A percentile compares a stretch with the other conserved stretches of the same genome.
Evolutionary conservation across 495 filamentous ascomycete species (phyloP).

Genomic region (Hypoxylon lienhwacheense): DNA sequence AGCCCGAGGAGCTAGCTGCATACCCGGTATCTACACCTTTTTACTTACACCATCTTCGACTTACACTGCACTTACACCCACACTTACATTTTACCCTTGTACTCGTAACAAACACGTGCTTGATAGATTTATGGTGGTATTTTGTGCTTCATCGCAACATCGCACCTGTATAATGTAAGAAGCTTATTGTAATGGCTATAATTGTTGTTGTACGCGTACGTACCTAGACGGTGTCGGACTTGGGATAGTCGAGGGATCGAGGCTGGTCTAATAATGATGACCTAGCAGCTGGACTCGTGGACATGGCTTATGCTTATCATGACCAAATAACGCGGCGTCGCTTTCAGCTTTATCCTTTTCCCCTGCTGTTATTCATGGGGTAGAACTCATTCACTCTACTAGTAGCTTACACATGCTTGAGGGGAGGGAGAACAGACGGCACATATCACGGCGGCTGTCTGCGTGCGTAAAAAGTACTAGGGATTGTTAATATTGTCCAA

Average conservation of each 20-base stretch:
- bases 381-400: no score
- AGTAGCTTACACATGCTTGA: no score
- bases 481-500: slow-evolving; percentile 13
- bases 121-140: slow-evolving; percentile 12
- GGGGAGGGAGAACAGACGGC: background rate
- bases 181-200: slow-evolving; percentile 22
- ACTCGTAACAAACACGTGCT: background rate
- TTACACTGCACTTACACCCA: background rate
- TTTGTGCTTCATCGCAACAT: slow-evolving; percentile 8
- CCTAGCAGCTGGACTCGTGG: slow-evolving; percentile 5
- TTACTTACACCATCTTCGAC: slow-evolving; percentile 7
- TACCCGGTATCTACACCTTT: no score
- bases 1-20: slow-evolving; percentile 11
- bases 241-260: slow-evolving; percentile 8
- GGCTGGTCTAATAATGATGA: slow-evolving; percentile 23
- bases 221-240: slow-evolving; percentile 13
- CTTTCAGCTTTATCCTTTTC: background rate
- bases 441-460: slow-evolving; percentile 30
- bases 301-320: slow-evolving; percentile 12
- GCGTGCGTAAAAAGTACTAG: slow-evolving; percentile 6
- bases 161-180: slow-evolving; percentile 19
- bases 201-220: no score
- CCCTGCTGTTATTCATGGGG: no score
- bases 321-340: background rate
- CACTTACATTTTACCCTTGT: background rate